Percentiles rank a stretch among this genome's conserved stretches.
phyloP scores from a whole-genome alignment of 257 asterid genomes.

The Solanum sitiens region DNA sequence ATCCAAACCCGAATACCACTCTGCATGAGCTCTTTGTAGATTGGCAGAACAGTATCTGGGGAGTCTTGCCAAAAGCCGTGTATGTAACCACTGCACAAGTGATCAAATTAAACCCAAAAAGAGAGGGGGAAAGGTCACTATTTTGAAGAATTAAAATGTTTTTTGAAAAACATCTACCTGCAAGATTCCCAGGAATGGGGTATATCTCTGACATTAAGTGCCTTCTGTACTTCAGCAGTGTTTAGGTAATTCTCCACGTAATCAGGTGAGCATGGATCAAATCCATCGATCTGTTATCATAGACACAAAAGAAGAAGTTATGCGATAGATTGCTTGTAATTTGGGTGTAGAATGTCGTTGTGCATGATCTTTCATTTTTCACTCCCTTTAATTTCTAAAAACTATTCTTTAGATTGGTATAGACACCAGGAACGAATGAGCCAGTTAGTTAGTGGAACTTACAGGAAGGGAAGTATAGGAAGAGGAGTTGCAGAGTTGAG shows the following conservation, averaged over 20 bases:
- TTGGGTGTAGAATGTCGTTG: background rate
- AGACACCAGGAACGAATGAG: background rate
- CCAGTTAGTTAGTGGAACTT: background rate
- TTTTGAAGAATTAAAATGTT: background rate
- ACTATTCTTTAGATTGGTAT: background rate
- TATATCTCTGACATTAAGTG: constrained; percentile 33
- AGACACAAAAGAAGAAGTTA: background rate
- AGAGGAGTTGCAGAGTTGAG: constrained; percentile 33
- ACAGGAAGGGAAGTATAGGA: background rate
- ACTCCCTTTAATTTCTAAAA: background rate
- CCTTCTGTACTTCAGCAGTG: constrained; percentile 36
- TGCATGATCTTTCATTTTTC: background rate
- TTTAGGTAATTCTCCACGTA: constrained; percentile 32
- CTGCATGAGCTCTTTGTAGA: constrained; percentile 35
- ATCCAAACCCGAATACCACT: constrained; percentile 48
- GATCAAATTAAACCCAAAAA: background rate
- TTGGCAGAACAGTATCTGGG: constrained; percentile 38
- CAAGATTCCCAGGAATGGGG: constrained; percentile 37
- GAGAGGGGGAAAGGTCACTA: background rate
- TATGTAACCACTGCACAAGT: constrained; percentile 3
- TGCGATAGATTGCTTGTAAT: background rate
- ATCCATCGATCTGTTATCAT: constrained; percentile 21
- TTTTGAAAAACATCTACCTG: constrained; percentile 17
- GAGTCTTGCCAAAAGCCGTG: constrained; percentile 15
- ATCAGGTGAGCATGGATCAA: constrained; percentile 41